phyloP scores from a whole-genome alignment of 2,329 filamentous ascomycete species.

The Phialocephala sp. region DNA sequence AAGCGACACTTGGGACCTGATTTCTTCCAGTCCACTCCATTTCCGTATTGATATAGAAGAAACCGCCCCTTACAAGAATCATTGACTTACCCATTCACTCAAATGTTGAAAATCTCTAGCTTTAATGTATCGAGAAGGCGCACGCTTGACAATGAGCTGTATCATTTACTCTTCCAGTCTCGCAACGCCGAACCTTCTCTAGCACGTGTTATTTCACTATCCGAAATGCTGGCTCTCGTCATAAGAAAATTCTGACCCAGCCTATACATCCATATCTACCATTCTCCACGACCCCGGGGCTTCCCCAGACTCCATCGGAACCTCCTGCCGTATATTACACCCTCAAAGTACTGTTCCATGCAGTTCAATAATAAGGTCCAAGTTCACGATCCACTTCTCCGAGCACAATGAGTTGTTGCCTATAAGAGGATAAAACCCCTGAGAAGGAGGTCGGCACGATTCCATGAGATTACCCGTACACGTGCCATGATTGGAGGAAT shows the following conservation, averaged over 20 bases:
- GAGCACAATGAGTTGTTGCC: slow-evolving; percentile 20
- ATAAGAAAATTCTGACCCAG: too few species aligned
- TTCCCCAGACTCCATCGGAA: slow-evolving; percentile 8
- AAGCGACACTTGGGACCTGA: too few species aligned
- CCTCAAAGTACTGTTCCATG: background rate
- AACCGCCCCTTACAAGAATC: too few species aligned
- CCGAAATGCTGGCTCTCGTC: background rate
- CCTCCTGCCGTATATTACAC: slow-evolving; percentile 7
- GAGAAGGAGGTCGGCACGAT: slow-evolving; percentile 17
- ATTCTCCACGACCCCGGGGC: background rate
- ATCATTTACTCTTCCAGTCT: background rate
- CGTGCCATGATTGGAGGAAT: slow-evolving; percentile 21
- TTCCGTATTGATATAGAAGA: too few species aligned
- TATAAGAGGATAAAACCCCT: slow-evolving; percentile 30
- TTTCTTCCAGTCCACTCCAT: too few species aligned
- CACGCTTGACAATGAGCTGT: background rate
- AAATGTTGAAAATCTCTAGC: background rate
- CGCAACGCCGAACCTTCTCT: background rate
- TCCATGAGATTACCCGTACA: slow-evolving; percentile 28
- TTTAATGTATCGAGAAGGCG: background rate
- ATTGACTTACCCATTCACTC: background rate
- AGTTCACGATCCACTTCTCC: slow-evolving; percentile 21
- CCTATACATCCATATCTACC: slow-evolving; percentile 3
- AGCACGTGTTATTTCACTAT: background rate
- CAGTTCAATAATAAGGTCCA: slow-evolving; percentile 13